phyloP scores from a whole-genome alignment of 768 basidiomycete species.

The Dioszegia crocea region DNA sequence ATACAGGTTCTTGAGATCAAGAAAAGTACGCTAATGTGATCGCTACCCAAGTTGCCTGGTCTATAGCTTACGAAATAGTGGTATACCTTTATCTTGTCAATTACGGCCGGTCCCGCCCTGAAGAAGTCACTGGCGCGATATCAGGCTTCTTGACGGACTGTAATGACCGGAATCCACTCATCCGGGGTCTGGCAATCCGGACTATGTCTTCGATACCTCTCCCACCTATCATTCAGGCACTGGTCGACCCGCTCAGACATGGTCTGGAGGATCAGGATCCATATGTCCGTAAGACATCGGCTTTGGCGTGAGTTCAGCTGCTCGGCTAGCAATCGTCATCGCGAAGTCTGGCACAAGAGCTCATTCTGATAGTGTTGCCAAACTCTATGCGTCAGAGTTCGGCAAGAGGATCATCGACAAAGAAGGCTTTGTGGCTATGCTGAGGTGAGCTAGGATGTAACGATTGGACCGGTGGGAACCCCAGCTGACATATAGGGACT shows the following conservation, averaged over 20 bases:
- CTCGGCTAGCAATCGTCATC: too few relatives aligned
- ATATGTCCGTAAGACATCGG: slow-evolving; percentile 97
- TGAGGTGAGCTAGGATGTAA: slow-evolving; percentile 57
- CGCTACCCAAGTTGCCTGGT: neutral
- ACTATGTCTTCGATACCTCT: slow-evolving; percentile 99
- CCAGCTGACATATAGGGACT: slow-evolving; percentile 54
- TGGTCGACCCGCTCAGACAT: slow-evolving; percentile 85
- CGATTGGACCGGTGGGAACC: neutral
- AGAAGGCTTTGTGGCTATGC: slow-evolving; percentile 81
- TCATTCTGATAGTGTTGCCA: slow-evolving; percentile 67
- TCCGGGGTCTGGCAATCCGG: slow-evolving; percentile 92
- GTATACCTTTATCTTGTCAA: slow-evolving; percentile 96
- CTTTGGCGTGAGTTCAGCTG: slow-evolving; percentile 62
- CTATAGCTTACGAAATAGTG: slow-evolving; percentile 58
- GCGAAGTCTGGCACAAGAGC: neutral
- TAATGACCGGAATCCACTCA: slow-evolving; percentile 90
- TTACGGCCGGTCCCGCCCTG: slow-evolving; percentile 89
- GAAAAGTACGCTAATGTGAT: slow-evolving; percentile 67
- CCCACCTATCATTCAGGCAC: slow-evolving; percentile 70
- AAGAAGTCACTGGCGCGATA: slow-evolving; percentile 86
- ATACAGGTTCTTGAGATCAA: slow-evolving; percentile 96
- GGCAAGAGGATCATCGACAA: slow-evolving; percentile 73
- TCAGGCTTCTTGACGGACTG: slow-evolving; percentile 94
- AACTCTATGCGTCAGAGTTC: slow-evolving; percentile 78
- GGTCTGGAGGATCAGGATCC: slow-evolving; percentile 91